These are phyloP conservation scores for Aspergillus sp. DNA, from an alignment of 2,329 filamentous ascomycete genomes.

Conservation along the genomic window DNA sequence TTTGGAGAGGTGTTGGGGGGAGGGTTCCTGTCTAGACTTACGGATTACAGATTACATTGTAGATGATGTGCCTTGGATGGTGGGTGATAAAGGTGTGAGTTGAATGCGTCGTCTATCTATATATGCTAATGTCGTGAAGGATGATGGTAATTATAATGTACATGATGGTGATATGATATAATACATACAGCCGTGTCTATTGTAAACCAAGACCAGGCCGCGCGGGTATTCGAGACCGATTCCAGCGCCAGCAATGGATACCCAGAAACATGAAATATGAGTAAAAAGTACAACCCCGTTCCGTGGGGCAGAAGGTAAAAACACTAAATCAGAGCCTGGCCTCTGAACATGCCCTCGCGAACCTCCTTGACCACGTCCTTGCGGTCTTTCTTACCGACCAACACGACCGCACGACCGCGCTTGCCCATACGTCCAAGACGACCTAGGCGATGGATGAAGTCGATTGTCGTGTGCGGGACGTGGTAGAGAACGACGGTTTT, in stretches of 20 bases:
- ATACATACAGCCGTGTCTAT: slow-evolving; percentile 4
- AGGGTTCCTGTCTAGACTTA: background rate
- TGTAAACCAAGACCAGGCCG: background rate
- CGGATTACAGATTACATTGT: background rate
- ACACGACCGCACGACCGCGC: slow-evolving; percentile 81
- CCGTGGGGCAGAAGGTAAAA: background rate
- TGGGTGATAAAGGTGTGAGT: background rate
- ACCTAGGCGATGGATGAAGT: slow-evolving; percentile 95
- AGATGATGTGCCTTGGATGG: background rate
- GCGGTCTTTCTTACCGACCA: slow-evolving; percentile 85
- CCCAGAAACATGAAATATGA: background rate
- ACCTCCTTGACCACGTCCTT: slow-evolving; percentile 91
- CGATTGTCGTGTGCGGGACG: slow-evolving; percentile 95
- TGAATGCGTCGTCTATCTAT: slow-evolving; percentile 3
- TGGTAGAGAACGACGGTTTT: slow-evolving; percentile 92
- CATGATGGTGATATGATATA: slow-evolving; percentile 7
- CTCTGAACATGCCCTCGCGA: slow-evolving; percentile 82
- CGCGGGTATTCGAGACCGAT: slow-evolving; percentile 10
- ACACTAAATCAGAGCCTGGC: slow-evolving; percentile 69
- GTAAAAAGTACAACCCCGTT: background rate
- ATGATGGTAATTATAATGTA: background rate
- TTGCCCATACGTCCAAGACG: slow-evolving; percentile 90
- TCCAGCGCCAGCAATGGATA: slow-evolving; percentile 8
- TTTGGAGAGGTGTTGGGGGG: background rate
- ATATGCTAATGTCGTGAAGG: background rate